Conservation (phyloP, 1,139 yeast species). For the Nakaseomyces bracarensis region DNA sequence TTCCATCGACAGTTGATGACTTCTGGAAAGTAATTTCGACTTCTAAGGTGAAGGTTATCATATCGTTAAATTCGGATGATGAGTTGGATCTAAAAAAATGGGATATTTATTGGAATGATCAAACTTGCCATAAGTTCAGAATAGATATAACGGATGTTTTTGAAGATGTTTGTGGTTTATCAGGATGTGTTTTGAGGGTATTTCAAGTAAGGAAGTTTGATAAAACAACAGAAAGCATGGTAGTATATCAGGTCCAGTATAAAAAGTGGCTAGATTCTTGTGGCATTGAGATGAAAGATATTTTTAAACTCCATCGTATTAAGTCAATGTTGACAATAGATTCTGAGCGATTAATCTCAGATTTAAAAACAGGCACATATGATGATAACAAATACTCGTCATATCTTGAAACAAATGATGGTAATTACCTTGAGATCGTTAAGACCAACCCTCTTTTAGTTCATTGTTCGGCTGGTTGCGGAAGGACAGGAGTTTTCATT, state of each 20-base stretch:
- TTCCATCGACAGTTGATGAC: constrained; percentile 66
- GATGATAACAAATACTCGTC: constrained; percentile 7
- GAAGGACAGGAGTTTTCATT: constrained; percentile 82
- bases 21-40: constrained; percentile 72
- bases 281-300: constrained; percentile 46
- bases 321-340: constrained; percentile 37
- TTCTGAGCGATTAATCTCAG: constrained; percentile 14
- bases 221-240: constrained; percentile 9
- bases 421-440: background rate
- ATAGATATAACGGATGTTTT: constrained; percentile 29
- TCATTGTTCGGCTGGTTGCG: constrained; percentile 91
- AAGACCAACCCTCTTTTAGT: constrained; percentile 44
- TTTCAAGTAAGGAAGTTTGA: constrained; percentile 23
- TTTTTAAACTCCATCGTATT: constrained; percentile 44
- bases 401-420: background rate
- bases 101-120: constrained; percentile 47
- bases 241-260: constrained; percentile 60
- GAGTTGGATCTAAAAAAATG: constrained; percentile 49
- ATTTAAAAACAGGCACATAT: constrained; percentile 11
- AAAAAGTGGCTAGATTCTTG: constrained; percentile 81
- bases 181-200: constrained; percentile 32
- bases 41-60: constrained; percentile 52
- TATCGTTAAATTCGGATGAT: constrained; percentile 56
- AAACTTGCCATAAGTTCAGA: constrained; percentile 20
- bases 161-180: constrained; percentile 27